Evolutionary conservation across 768 basidiomycete genomes (phyloP).

Genomic region (Termitomyces sp.): DNA sequence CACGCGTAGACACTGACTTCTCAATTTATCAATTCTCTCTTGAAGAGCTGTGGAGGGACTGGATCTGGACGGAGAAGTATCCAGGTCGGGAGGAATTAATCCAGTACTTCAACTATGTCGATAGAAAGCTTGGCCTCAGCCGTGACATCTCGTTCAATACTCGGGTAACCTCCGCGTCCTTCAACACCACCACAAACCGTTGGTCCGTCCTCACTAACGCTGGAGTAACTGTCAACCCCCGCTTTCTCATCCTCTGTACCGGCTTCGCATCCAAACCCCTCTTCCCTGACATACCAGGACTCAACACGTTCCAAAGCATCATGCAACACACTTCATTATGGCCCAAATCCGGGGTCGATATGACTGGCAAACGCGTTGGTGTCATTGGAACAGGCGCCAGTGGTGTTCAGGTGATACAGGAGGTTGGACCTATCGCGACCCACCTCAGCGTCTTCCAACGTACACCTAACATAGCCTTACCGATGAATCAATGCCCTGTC

Average conservation of each 20-base stretch:
- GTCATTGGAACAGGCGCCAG: slow-evolving; percentile 26
- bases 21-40: slow-evolving; percentile 21
- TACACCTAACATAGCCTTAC: slow-evolving; percentile 19
- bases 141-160: slow-evolving; percentile 21
- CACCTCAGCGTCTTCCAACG: slow-evolving; percentile 26
- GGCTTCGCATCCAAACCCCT: slow-evolving; percentile 22
- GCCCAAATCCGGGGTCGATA: slow-evolving; percentile 18
- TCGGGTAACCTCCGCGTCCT: slow-evolving; percentile 18
- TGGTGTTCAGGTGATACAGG: slow-evolving; percentile 24
- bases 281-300: slow-evolving; percentile 16
- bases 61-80: slow-evolving; percentile 18
- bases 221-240: slow-evolving; percentile 15
- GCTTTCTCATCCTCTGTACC: slow-evolving; percentile 20
- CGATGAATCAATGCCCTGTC: slow-evolving; percentile 17
- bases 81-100: slow-evolving; percentile 17
- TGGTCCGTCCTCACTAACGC: slow-evolving; percentile 20
- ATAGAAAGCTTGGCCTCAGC: slow-evolving; percentile 19
- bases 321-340: slow-evolving; percentile 20
- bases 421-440: slow-evolving; percentile 15
- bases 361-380: slow-evolving; percentile 22
- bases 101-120: slow-evolving; percentile 20
- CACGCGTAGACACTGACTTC: slow-evolving; percentile 23
- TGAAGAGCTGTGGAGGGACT: slow-evolving; percentile 24
- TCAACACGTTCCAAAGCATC: slow-evolving; percentile 20
- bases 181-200: slow-evolving; percentile 13